Evolutionary conservation across 306 rosid species (phyloP), one percentile per base, ranked within the genome.

Genomic region (Trifolium pratense): DNA sequence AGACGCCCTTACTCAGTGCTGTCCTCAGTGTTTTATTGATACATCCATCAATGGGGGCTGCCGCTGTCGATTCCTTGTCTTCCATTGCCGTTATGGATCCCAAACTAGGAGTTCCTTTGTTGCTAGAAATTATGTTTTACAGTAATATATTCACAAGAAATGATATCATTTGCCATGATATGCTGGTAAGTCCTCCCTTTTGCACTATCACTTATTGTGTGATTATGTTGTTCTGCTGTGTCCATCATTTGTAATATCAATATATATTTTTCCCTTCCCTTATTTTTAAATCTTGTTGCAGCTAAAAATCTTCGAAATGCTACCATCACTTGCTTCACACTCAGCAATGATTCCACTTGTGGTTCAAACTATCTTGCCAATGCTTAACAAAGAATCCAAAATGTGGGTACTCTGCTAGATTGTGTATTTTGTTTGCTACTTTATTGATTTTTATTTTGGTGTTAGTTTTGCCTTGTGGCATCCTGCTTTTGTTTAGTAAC

Each of bases 241-340:
- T 55, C 68, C 56, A 63, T 53, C 52, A 14, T 73, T 56, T 79
- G 55, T 42, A 7, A 52, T 52, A 16, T 45, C 53, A 68, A 46
- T 53, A 17, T 40, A 68, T 70, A 70, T 23, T 71, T 72, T 74
- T 64, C 25, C 20, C 34, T 29, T 73, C 66, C 73, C 77, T 70
- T 40, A 45, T 58, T 60, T 77, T 70, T 59, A 56, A 78, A 70
- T 84, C 39, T 48, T 85, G 7, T 69, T 88, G 84, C 90, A 94
- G 98, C 86, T 90, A 67, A 89, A 85, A 80, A 56, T 88, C 71
- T 83, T 94, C 73, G 92, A 86, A 80, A 70, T 88, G 86, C 90
- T 94, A 75, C 98, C 97, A 21, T 80, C 90, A 75, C 89, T 91
- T 83, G 97, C 94, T 75, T 89, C 98, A 32, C 96, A 94, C 71